Conservation (phyloP, 345 rosid species). For the Arabidopsis suecica region DNA sequence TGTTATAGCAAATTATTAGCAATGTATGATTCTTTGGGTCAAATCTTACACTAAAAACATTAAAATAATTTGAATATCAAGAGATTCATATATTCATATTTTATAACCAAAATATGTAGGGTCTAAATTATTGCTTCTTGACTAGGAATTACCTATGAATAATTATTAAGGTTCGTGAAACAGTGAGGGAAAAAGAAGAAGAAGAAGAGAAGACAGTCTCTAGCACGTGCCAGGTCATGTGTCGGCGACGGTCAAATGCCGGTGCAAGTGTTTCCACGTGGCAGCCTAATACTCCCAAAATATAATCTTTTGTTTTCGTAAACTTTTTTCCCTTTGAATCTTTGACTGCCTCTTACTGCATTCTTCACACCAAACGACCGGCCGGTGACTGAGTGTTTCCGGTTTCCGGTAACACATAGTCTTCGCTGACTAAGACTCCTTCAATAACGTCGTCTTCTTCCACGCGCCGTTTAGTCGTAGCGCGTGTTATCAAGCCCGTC, state of each 20-base stretch:
- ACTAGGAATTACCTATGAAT: slow-evolving; percentile 30
- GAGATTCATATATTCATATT: not conserved
- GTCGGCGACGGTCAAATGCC: slow-evolving; percentile 84
- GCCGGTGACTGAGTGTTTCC: slow-evolving; percentile 39
- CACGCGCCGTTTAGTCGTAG: slow-evolving; percentile 41
- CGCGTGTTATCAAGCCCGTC: slow-evolving; percentile 26
- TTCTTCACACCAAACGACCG: slow-evolving; percentile 38
- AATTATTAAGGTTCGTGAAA: slow-evolving; percentile 32
- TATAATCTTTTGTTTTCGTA: not conserved
- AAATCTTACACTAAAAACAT: not conserved
- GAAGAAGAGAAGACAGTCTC: slow-evolving; percentile 32
- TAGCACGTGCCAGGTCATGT: slow-evolving; percentile 62
- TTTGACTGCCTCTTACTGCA: slow-evolving; percentile 50
- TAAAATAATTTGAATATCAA: not conserved
- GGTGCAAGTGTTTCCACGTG: slow-evolving; percentile 77
- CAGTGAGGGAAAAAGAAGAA: slow-evolving; percentile 13
- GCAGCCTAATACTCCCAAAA: slow-evolving; percentile 47
- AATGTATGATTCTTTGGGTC: not conserved
- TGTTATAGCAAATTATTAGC: not conserved
- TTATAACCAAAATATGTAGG: slow-evolving; percentile 14
- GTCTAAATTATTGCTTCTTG: slow-evolving; percentile 34
- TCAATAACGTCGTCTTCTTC: slow-evolving; percentile 41
- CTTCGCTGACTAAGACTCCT: slow-evolving; percentile 63
- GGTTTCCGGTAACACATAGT: slow-evolving; percentile 45
- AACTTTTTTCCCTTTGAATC: slow-evolving; percentile 44